Base-by-base conservation (phyloP, 371 early-diverging fungal species). In the Apophysomyces elegans region DNA sequence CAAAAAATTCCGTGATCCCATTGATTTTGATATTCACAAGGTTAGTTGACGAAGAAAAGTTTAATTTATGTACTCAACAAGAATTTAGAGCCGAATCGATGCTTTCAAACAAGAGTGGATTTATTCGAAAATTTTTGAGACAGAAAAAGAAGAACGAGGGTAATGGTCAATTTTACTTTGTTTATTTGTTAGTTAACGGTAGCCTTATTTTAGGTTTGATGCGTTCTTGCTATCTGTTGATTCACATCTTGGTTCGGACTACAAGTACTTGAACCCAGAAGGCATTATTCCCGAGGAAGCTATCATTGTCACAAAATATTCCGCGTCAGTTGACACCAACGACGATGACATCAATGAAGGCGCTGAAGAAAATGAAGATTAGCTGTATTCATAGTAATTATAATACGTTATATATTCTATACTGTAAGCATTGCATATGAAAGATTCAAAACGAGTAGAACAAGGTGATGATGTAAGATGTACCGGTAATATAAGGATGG, bases 21-120 rank as follows among this genome's bases (percentile, higher is more conserved):
- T 90, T 47, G 79, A 77, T 8, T 89, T 88, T 67, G 80, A 75
- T 6, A 60, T 61, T 5, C 80, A 83, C 69, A 61, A 71, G 59
- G 80, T 79, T 63, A 59, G 54, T 14, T 11, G 9, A 12, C 13
- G 2, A 13, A 13, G 18, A 4, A 13, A 6, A n/a, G 4, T 45
- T 45, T 45, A 6, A 13, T 13, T 45, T 45, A 13, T 45, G n/a
- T 13, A 13, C 13, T 18, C 6, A n/a, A 14, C 46, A 5, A 18
- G 13, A 18, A 6, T 45, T 45, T 70, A 88, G 84, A 83, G 85
- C n/a, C 76, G 81, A 63, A 94, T 97, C 46, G 86, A 91, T 5
- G 78, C 72, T 16, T 96, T 98, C 69, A 96, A 94, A 77, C 75
- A 88, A 62, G 73, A 91, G 67, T 89, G 77, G 69, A 95, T 98